These are phyloP conservation scores for Geranomyces variabilis DNA, from an alignment of 192 early-diverging fungal species.

Conservation along the genomic window DNA sequence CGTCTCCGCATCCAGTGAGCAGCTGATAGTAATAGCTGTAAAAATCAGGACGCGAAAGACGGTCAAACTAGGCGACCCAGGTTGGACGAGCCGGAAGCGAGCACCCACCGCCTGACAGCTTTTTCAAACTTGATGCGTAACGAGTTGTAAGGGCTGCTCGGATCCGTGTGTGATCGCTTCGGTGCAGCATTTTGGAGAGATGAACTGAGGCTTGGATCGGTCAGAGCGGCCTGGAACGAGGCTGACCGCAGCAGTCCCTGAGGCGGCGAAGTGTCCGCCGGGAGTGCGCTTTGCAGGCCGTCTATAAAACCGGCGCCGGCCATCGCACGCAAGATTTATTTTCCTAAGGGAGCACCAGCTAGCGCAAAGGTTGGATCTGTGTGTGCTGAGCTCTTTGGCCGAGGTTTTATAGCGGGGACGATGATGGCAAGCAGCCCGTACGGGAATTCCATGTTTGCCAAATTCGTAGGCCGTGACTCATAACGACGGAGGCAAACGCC, in stretches of 20 bases:
- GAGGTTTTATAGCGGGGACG: no score
- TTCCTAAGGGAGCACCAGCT: no score
- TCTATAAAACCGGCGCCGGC: no score
- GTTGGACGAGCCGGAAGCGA: no score
- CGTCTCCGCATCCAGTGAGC: constrained; percentile 48
- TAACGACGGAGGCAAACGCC: no score
- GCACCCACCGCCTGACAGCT: constrained; percentile 30
- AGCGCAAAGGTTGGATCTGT: no score
- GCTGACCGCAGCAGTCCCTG: constrained; percentile 25
- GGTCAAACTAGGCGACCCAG: not conserved
- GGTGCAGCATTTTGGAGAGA: constrained; percentile 33
- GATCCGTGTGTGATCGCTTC: constrained; percentile 27
- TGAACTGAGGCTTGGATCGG: constrained; percentile 33
- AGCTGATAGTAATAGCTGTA: constrained; percentile 60
- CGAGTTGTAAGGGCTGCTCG: constrained; percentile 15
- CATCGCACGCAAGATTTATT: no score
- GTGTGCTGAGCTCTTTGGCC: no score
- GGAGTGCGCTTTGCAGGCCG: no score
- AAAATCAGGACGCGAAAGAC: not conserved
- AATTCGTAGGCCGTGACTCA: no score
- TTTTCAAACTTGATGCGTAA: constrained; percentile 30
- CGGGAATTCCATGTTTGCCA: no score
- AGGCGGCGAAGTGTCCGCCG: not conserved
- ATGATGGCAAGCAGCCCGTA: no score
- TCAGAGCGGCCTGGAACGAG: constrained; percentile 40